Evolutionary conservation across 306 rosid species (phyloP).

Genomic region (Begonia peltatifolia): DNA sequence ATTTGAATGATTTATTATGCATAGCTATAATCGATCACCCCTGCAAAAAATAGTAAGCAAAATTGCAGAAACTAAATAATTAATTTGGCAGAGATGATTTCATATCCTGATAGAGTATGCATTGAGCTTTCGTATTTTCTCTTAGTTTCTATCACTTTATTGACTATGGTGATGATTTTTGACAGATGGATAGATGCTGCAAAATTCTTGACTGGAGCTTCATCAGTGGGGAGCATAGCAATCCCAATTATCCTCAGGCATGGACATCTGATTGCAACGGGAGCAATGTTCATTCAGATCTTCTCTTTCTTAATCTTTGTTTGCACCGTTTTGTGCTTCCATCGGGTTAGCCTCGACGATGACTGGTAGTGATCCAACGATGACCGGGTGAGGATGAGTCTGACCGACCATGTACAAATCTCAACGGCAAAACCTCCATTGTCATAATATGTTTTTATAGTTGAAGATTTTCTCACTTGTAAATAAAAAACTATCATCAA

Average conservation of each 20-base stretch:
- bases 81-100: not conserved
- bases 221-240: constrained; percentile 79
- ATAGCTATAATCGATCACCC: too few relatives aligned
- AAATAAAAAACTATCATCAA: too few relatives aligned
- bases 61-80: too few relatives aligned
- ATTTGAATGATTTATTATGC: too few relatives aligned
- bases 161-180: not conserved
- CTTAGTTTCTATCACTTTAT: too few relatives aligned
- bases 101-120: not conserved
- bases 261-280: constrained; percentile 82
- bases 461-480: too few relatives aligned
- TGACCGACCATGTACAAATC: too few relatives aligned
- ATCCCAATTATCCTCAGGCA: constrained; percentile 89
- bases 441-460: too few relatives aligned
- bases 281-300: constrained; percentile 92
- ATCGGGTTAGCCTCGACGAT: constrained; percentile 88
- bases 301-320: constrained; percentile 82
- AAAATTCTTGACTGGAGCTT: constrained; percentile 89
- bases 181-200: constrained; percentile 95
- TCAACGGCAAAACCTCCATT: too few relatives aligned
- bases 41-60: too few relatives aligned
- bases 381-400: too few relatives aligned
- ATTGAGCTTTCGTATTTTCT: not conserved
- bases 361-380: constrained; percentile 45
- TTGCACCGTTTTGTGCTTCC: constrained; percentile 83